Base-by-base conservation (phyloP, 2,329 filamentous ascomycete genomes). In the Claviceps sp. region DNA sequence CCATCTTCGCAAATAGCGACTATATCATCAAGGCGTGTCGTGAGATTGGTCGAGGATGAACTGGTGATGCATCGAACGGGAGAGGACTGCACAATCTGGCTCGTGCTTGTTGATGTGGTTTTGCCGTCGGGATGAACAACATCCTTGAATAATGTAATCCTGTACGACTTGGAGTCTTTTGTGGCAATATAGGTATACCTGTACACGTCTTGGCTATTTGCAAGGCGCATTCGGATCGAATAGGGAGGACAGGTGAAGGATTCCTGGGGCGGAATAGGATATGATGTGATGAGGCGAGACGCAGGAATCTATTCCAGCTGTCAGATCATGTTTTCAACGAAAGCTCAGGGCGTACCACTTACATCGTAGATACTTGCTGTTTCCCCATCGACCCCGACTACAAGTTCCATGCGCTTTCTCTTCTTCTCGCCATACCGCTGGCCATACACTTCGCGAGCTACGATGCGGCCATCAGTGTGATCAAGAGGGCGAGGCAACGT, bases 301-400 rank as follows among this genome's bases (percentile, higher is more conserved):
- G 78, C 76, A 3, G 80, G 73, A 46, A 84, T 72, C 81, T 85
- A 56, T 13, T 6, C 22, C 13, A 40, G 30, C 2, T 24, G n/a
- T 59, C 40, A 58, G 19, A 17, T 50, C 22, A 43, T 37, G 2
- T 16, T 34, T 34, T 22, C 4, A 4, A 3, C 19, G 6, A 14
- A 17, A 13, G 11, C 17, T 14, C 5, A 19, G 8, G 22, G 8
- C 37, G 4, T 48, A 19, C 16, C 19, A 24, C 77, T 59, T 59
- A 82, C 79, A 72, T 84, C 79, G 60, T 85, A 85, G 43, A 85
- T 74, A 58, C 81, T 84, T 2, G 81, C 70, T 4, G 79, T 77
- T 61, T 84, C 81, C 55, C 81, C 81, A 63, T 85, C 79, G 59
- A 81, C 75, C 19, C 81, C 81, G 30, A 84, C 77, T 10, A 74